phyloP scores from a whole-genome alignment of 306 rosid genomes.

The Senna tora region DNA sequence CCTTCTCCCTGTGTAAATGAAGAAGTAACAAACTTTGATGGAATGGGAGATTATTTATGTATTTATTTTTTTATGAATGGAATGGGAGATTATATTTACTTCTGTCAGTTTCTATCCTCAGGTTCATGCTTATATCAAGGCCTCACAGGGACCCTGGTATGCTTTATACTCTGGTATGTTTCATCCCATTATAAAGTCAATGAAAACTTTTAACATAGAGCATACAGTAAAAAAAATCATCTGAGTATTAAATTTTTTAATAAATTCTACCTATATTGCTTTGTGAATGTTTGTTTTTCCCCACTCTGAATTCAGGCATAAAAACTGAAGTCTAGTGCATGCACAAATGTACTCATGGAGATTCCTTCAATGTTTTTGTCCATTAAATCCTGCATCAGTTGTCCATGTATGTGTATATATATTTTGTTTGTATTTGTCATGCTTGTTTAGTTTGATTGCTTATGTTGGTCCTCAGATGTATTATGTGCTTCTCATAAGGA shows the following conservation, averaged over 20 bases:
- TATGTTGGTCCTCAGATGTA: constrained; percentile 17
- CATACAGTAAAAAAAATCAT: constrained; percentile 3
- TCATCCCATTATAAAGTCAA: constrained; percentile 17
- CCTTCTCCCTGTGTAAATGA: not conserved
- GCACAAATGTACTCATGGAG: not conserved
- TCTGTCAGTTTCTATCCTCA: constrained; percentile 39
- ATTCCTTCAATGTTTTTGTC: constrained; percentile 17
- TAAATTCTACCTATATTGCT: constrained; percentile 1
- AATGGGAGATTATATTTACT: constrained; percentile 22
- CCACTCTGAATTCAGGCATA: not conserved
- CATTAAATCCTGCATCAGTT: not conserved
- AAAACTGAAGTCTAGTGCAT: not conserved
- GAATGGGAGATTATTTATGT: constrained; percentile 12
- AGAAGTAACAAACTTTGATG: not conserved
- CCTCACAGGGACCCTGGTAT: constrained; percentile 89
- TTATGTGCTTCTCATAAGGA: constrained; percentile 32
- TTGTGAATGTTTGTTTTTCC: not conserved
- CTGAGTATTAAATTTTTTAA: constrained; percentile 9
- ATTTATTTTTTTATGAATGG: too few species aligned
- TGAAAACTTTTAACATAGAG: constrained; percentile 17
- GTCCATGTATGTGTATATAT: not conserved
- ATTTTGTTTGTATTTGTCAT: not conserved
- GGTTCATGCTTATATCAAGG: constrained; percentile 93
- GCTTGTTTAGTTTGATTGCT: constrained; percentile 29
- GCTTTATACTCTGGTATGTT: constrained; percentile 89